These are phyloP conservation scores for Malus sylvestris DNA, from an alignment of 306 rosid species.

Conservation along the genomic window DNA sequence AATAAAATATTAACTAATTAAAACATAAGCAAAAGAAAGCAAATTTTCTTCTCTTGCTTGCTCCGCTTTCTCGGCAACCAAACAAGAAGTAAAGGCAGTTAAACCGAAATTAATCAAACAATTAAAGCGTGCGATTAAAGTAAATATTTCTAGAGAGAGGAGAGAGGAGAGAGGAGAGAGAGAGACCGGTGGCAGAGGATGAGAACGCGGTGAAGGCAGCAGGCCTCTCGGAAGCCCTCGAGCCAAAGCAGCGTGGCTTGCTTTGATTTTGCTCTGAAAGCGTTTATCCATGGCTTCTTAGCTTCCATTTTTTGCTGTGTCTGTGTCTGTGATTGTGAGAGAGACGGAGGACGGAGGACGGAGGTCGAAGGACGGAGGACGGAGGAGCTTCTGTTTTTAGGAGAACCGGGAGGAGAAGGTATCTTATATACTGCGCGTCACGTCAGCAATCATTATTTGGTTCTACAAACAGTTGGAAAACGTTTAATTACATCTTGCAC, in stretches of 20 bases:
- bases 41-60: background rate
- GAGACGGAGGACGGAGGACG: background rate
- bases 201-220: conserved; percentile 78
- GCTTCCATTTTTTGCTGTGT: conserved; percentile 15
- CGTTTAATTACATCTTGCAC: too few species aligned
- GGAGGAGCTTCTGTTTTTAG: too few species aligned
- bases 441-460: too few species aligned
- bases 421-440: too few species aligned
- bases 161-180: background rate
- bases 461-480: too few species aligned
- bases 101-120: background rate
- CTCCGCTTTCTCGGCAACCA: conserved; percentile 6
- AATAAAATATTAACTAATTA: background rate
- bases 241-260: conserved; percentile 47
- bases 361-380: background rate
- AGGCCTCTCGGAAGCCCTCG: conserved; percentile 70
- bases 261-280: conserved; percentile 11
- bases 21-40: background rate
- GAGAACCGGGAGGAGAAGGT: too few species aligned
- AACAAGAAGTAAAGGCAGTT: conserved; percentile 5
- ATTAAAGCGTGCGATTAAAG: background rate
- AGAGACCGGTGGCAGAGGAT: conserved; percentile 53
- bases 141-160: background rate
- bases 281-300: background rate
- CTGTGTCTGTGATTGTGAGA: background rate